These are phyloP conservation scores for Tulasnella sp. DNA, from an alignment of 768 basidiomycete genomes.

Conservation along the genomic window DNA sequence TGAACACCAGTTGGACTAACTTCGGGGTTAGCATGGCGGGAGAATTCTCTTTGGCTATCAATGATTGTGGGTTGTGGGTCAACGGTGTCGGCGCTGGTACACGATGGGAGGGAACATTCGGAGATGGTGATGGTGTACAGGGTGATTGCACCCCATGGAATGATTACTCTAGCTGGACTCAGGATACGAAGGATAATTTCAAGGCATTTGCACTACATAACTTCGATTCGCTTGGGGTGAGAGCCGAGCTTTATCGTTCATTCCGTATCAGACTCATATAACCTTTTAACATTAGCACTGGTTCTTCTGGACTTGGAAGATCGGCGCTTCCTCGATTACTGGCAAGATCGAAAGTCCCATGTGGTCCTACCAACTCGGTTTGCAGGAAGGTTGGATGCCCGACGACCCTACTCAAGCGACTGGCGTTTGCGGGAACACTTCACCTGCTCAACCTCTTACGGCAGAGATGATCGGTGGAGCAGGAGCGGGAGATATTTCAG, in stretches of 20 bases:
- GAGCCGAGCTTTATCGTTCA: constrained; percentile 15
- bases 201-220: constrained; percentile 71
- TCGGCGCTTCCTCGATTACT: constrained; percentile 69
- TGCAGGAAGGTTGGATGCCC: constrained; percentile 91
- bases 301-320: constrained; percentile 99
- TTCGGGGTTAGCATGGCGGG: constrained; percentile 83
- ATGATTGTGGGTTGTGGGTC: constrained; percentile 39
- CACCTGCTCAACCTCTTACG: constrained; percentile 38
- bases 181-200: constrained; percentile 58
- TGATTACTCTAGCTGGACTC: constrained; percentile 65
- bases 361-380: constrained; percentile 92
- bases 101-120: constrained; percentile 85
- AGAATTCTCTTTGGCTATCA: constrained; percentile 51
- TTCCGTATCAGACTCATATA: background rate
- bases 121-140: constrained; percentile 34
- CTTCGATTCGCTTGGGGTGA: constrained; percentile 88
- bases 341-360: constrained; percentile 73
- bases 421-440: constrained; percentile 54
- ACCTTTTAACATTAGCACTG: constrained; percentile 55
- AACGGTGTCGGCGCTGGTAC: constrained; percentile 54
- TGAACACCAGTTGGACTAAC: constrained; percentile 71
- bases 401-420: constrained; percentile 71
- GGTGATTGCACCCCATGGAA: constrained; percentile 66
- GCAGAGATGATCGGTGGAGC: constrained; percentile 61
- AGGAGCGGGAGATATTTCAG: constrained; percentile 56